Percentiles rank a stretch among this genome's conserved stretches.
phyloP scores from a whole-genome alignment of 352 stramenopile genomes.

The Phytophthora chlamydospora region DNA sequence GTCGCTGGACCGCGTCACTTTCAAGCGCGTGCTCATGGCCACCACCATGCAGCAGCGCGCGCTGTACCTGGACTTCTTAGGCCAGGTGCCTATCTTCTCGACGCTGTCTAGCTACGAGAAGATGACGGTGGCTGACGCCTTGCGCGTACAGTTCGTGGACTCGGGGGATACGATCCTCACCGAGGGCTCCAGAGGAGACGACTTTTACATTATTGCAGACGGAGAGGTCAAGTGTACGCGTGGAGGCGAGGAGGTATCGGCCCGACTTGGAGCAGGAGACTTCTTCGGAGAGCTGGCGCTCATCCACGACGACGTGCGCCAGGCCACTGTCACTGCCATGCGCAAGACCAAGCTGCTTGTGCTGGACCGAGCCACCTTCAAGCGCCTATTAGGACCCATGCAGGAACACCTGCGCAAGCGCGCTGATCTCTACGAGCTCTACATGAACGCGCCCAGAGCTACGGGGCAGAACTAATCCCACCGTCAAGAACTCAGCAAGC shows the following conservation, averaged over 20 bases:
- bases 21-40: slow-evolving; percentile 73
- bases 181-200: slow-evolving; percentile 62
- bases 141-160: slow-evolving; percentile 64
- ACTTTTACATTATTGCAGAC: slow-evolving; percentile 85
- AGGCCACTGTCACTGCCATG: slow-evolving; percentile 89
- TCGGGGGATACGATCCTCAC: slow-evolving; percentile 49
- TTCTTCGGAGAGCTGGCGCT: slow-evolving; percentile 90
- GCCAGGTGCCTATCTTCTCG: slow-evolving; percentile 74
- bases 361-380: slow-evolving; percentile 91
- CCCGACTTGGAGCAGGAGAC: slow-evolving; percentile 58
- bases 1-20: slow-evolving; percentile 84
- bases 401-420: slow-evolving; percentile 87
- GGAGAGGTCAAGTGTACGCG: slow-evolving; percentile 74
- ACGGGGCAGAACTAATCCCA: slow-evolving; percentile 22
- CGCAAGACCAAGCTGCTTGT: slow-evolving; percentile 84
- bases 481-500: neutral
- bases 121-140: slow-evolving; percentile 75
- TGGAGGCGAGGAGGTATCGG: slow-evolving; percentile 61
- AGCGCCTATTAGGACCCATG: slow-evolving; percentile 86
- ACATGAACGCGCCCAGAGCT: slow-evolving; percentile 49
- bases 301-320: slow-evolving; percentile 84
- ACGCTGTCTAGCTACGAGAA: slow-evolving; percentile 77
- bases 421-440: slow-evolving; percentile 70
- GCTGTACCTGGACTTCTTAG: slow-evolving; percentile 65
- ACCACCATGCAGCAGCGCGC: slow-evolving; percentile 71